Percentiles rank a stretch among this genome's conserved stretches.
Conservation (phyloP, 441 rosid genomes). For the Corymbia calophylla region DNA sequence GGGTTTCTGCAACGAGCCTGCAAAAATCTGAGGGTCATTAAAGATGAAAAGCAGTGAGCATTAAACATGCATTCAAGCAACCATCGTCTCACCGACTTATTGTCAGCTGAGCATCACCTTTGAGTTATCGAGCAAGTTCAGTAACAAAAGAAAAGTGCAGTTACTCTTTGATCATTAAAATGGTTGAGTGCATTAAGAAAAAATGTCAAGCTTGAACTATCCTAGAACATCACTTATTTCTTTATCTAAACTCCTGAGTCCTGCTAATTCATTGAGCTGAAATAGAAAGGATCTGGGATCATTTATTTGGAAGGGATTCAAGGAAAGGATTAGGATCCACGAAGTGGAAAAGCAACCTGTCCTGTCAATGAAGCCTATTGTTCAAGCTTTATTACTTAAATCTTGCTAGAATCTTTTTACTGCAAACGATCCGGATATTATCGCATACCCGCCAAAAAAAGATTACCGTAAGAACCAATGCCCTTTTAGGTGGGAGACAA, state of each 20-base stretch:
- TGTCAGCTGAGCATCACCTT: background rate
- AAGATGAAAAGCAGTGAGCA: background rate
- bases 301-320: background rate
- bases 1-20: background rate
- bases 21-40: background rate
- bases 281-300: background rate
- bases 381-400: background rate
- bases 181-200: background rate
- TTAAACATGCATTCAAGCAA: background rate
- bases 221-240: background rate
- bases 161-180: background rate
- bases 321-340: background rate
- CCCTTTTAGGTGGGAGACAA: background rate
- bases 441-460: background rate
- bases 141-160: background rate
- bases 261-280: background rate
- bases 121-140: background rate
- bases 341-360: background rate
- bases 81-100: background rate
- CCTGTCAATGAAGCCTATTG: background rate
- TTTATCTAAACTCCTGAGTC: background rate
- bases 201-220: background rate
- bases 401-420: background rate
- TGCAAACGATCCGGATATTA: background rate
- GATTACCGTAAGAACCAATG: background rate